These are phyloP conservation scores for Nicotiana knightiana DNA, from an alignment of 257 asterid species.

Conservation along the genomic window DNA sequence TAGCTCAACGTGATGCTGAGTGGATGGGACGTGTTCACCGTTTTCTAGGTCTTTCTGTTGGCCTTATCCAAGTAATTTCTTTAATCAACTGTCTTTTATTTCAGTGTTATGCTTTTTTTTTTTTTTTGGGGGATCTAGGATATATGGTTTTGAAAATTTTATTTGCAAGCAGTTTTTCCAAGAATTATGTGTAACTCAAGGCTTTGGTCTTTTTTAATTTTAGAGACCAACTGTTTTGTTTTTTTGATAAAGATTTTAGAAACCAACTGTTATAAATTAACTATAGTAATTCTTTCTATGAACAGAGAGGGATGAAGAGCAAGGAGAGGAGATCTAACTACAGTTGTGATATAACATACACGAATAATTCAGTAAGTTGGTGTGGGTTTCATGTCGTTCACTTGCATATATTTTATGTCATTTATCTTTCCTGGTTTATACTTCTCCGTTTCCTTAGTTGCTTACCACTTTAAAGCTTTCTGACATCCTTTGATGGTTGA, in stretches of 20 bases:
- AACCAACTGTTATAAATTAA: background rate
- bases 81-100: background rate
- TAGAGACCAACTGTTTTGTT: background rate
- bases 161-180: background rate
- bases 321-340: constrained; percentile 70
- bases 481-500: background rate
- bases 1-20: constrained; percentile 98
- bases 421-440: background rate
- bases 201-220: background rate
- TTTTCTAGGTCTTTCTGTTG: constrained; percentile 93
- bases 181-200: background rate
- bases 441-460: background rate
- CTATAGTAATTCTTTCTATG: constrained; percentile 15
- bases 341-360: constrained; percentile 87
- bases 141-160: background rate
- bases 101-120: background rate
- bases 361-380: constrained; percentile 77
- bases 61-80: constrained; percentile 82
- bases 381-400: background rate
- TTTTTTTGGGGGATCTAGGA: background rate
- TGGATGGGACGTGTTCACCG: constrained; percentile 99
- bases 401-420: constrained; percentile 5
- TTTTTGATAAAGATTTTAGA: background rate
- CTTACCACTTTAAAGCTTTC: background rate
- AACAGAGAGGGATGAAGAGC: constrained; percentile 74